Evolutionary conservation across 1,284 basidiomycete genomes (phyloP), one percentile per base, ranked within the genome.

Genomic region (Ceratobasidium sp.): DNA sequence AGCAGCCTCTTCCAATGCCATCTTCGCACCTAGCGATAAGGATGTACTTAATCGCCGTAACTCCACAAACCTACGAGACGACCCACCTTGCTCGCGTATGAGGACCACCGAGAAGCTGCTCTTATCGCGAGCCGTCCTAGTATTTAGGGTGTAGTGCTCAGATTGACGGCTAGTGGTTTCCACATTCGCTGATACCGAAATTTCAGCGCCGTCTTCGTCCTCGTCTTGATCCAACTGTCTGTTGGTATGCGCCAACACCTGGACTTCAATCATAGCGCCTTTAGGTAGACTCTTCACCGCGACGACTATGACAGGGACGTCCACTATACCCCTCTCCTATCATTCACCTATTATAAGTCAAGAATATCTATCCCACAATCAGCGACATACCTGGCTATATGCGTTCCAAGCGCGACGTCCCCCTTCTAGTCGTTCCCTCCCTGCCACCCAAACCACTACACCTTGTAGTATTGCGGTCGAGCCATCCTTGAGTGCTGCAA

Each of bases 261-360:
- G 88, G 82, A 85, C 88, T 81, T 89, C 88, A 17, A 88, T 83
- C 57, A 85, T 80, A 1, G 95, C 96, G 67, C 87, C 89, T 81
- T 93, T 94, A 0, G 96, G 96, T 13, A 98, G 86, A 65, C 90
- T 88, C 61, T 90, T 89, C 0, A 96, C 91, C 10, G 88, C 89
- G 0, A 93, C 84, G 81, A 94, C 93, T 9, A 96, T 82, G 0
- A 90, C 88, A 3, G 93, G 91, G 1, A 82, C 80, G 80, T 81
- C 26, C 64, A 78, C 33, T 82, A 80, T 68, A 54, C 69, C 77
- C 80, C 54, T 64, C 48, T n/a, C 66, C 71, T n/a, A n/a, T 62
- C 65, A 50, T 71, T 61, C 67, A 42, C 74, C 78, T 46, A 57
- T 77, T 26, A 48, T 48, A 4, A n/a, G 17, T 52, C 23, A 73